A percentile compares a stretch with the other conserved stretches of the same genome.
Conservation (phyloP, 148 eudicot genomes). For the Persicaria tinctoria region DNA sequence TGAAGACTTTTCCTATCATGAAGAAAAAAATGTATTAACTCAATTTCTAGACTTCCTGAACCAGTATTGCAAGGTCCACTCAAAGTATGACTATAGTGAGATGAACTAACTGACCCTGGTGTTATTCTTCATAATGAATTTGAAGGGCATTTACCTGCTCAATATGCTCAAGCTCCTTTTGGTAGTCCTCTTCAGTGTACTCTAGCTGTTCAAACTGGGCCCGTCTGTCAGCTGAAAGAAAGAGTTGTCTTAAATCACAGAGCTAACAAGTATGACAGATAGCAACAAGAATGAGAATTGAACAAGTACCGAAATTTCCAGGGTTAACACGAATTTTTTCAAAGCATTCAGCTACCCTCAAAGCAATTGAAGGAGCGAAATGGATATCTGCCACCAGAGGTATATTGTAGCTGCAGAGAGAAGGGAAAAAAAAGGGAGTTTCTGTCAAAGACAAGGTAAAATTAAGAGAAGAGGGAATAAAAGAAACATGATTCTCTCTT, state of each 20-base stretch:
- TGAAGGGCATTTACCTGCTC: constrained; percentile 42
- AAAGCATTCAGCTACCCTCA: constrained; percentile 96
- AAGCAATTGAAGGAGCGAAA: constrained; percentile 90
- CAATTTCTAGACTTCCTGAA: neutral
- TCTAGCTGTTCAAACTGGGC: constrained; percentile 92
- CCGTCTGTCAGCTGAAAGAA: constrained; percentile 86
- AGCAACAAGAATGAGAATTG: constrained; percentile 12
- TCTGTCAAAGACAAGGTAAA: neutral
- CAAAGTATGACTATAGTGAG: neutral
- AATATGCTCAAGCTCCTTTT: constrained; percentile 87
- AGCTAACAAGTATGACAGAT: neutral
- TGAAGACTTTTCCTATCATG: neutral
- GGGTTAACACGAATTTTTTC: constrained; percentile 99
- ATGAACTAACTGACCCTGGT: neutral
- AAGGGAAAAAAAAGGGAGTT: neutral
- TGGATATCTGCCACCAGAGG: constrained; percentile 98
- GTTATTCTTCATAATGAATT: neutral
- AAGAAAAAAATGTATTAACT: neutral
- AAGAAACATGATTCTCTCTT: neutral
- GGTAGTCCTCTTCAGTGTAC: constrained; percentile 90
- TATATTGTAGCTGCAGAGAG: constrained; percentile 69
- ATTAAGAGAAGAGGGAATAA: neutral
- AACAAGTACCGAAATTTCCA: constrained; percentile 79
- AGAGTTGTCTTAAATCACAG: constrained; percentile 15
- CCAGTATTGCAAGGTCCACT: neutral